These are phyloP conservation scores for Penicillium digitatum DNA, from an alignment of 2,329 filamentous ascomycete species.

Conservation along the genomic window DNA sequence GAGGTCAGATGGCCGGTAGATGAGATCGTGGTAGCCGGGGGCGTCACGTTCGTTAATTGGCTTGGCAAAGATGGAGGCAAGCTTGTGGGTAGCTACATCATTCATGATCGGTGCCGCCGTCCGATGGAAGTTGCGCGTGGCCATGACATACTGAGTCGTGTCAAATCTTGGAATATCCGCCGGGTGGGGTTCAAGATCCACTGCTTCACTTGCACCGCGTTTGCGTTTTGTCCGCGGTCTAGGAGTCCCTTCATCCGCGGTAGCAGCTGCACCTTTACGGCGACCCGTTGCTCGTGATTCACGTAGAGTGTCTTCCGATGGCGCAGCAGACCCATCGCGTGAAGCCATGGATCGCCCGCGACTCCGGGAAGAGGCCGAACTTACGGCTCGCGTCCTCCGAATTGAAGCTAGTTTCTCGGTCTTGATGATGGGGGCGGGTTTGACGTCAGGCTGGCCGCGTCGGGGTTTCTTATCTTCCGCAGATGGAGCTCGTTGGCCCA, in stretches of 20 bases:
- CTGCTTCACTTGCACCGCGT: conserved; percentile 34
- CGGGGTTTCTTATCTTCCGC: conserved; percentile 22
- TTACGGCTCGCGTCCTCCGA: conserved; percentile 32
- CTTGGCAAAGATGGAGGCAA: conserved; percentile 74
- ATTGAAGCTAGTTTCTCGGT: conserved; percentile 26
- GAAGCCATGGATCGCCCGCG: conserved; percentile 36
- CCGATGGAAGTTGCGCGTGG: conserved; percentile 53
- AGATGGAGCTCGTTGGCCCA: conserved; percentile 17
- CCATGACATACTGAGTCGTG: conserved; percentile 38
- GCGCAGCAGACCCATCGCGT: conserved; percentile 29
- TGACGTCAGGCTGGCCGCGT: conserved; percentile 21
- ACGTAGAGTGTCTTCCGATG: conserved; percentile 23
- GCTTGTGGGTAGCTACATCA: conserved; percentile 70
- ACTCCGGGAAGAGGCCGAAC: conserved; percentile 36
- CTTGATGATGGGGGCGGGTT: conserved; percentile 22
- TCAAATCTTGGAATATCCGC: conserved; percentile 29
- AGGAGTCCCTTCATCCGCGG: conserved; percentile 26
- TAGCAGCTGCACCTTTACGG: conserved; percentile 23
- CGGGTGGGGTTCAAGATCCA: conserved; percentile 28
- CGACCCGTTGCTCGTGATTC: conserved; percentile 25
- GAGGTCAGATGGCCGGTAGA: conserved; percentile 71
- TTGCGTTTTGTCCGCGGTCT: conserved; percentile 40
- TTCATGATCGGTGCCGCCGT: conserved; percentile 70
- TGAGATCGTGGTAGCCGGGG: conserved; percentile 69
- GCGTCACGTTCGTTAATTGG: conserved; percentile 71